phyloP scores from a whole-genome alignment of 371 early-diverging fungal species.

The Haplosporangium sp. region DNA sequence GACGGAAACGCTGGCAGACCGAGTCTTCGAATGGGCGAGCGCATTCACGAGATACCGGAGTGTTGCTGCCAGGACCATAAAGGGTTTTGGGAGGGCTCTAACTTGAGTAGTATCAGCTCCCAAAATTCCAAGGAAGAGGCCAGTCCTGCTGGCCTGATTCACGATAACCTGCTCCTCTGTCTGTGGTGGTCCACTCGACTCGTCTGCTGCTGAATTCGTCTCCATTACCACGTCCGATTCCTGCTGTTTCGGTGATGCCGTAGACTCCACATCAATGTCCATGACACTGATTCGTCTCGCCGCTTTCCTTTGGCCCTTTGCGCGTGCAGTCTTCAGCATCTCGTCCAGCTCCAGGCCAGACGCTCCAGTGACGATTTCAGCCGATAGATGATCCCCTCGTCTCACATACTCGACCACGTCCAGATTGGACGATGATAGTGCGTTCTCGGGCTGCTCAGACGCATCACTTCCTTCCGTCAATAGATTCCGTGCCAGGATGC shows the following conservation, averaged over 20 bases:
- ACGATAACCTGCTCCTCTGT: neutral
- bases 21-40: slow-evolving; percentile 44
- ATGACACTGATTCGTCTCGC: slow-evolving; percentile 28
- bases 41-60: slow-evolving; percentile 46
- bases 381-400: slow-evolving; percentile 47
- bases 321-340: slow-evolving; percentile 9
- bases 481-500: slow-evolving; percentile 31
- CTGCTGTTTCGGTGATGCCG: neutral
- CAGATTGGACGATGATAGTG: neutral
- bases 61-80: slow-evolving; percentile 47
- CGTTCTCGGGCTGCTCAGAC: neutral
- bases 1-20: slow-evolving; percentile 35
- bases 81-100: slow-evolving; percentile 27
- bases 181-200: neutral
- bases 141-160: slow-evolving; percentile 38
- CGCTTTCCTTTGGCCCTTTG: slow-evolving; percentile 5
- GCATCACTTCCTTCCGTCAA: neutral
- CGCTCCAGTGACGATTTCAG: slow-evolving; percentile 38
- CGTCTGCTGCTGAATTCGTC: neutral
- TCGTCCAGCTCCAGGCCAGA: slow-evolving; percentile 34
- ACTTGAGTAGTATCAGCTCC: slow-evolving; percentile 42
- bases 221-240: too few relatives aligned
- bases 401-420: slow-evolving; percentile 53
- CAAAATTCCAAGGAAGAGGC: slow-evolving; percentile 40
- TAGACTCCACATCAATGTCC: slow-evolving; percentile 25